Evolutionary conservation across 345 rosid genomes (phyloP), one percentile per base, ranked within the genome.

Genomic region (Hypericum androsaemum): DNA sequence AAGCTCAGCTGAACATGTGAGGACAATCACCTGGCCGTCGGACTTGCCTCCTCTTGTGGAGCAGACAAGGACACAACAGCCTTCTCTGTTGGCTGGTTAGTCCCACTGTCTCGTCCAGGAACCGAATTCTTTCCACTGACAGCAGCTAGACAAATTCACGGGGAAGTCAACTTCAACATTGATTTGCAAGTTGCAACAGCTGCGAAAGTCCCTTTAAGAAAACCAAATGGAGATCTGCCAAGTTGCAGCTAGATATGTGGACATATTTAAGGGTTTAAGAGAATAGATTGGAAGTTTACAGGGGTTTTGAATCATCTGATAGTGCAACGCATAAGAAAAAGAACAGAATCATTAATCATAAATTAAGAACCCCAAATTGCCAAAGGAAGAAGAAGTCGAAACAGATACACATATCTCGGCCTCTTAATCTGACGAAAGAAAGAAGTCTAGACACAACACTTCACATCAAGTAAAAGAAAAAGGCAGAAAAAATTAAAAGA

Each of bases 101-200:
- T 71, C 74, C 70, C 86, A 64, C 47, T 67, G 60, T 83, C 78
- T 69, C 64, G 75, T 55, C 71, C 80, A 58, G 73, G 22, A 53
- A 47, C 70, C 47, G 72, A 74, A 58, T 62, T 70, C 77, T 68
- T 84, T 58, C 82, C 69, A 57, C 73, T 77, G 50, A 77, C 76
- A 66, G 69, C 75, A 77, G 83, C 97, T 89, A 77, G 66, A 53
- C 52, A 70, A 65, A 64, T 53, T 65, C 46, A 65, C 39, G 53
- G 36, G 32, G 22, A 41, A 64, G 53, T 70, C 32, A 58, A 48
- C 37, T 50, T 41, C 35, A 41, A 10, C 39, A 37, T 13, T 50
- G 64, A 22, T 22, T 22, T 22, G 32, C 32, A 1, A 22, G 1
- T 22, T 22, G 32, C 32, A 1, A 22, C 4, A 22, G 32, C 2